Conservation (phyloP, 768 basidiomycete species). For the Boletus huronensis region DNA sequence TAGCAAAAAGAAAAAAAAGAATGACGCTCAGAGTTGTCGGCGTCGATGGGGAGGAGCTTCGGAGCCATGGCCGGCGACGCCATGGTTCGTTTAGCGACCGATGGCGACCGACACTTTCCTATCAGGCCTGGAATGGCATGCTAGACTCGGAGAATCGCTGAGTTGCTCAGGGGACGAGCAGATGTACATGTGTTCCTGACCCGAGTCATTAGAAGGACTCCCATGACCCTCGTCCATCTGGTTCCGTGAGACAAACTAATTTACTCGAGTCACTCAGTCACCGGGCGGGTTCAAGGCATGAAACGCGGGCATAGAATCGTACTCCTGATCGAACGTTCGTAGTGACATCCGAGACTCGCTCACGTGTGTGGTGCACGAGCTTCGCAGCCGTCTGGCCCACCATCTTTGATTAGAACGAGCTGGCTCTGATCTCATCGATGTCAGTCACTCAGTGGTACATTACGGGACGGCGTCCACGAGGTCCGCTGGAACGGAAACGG, state of each 20-base stretch:
- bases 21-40: too few relatives aligned
- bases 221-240: background rate
- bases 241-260: background rate
- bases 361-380: background rate
- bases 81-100: background rate
- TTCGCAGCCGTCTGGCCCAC: background rate
- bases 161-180: background rate
- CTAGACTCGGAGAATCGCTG: constrained; percentile 9
- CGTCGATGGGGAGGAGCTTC: too few relatives aligned
- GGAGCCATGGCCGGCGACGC: background rate
- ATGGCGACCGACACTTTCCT: too few relatives aligned
- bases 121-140: background rate
- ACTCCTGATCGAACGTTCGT: background rate
- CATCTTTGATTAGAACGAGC: background rate
- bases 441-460: background rate
- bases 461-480: constrained; percentile 6
- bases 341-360: background rate
- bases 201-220: background rate
- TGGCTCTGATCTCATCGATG: constrained; percentile 4
- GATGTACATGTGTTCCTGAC: background rate
- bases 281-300: too few relatives aligned
- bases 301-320: background rate
- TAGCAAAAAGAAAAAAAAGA: too few relatives aligned
- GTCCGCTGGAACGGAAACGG: background rate
- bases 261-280: too few relatives aligned